Percentiles rank a stretch among this genome's conserved stretches.
Conservation (phyloP, 768 basidiomycete species). For the Antrodiella citrinella region DNA sequence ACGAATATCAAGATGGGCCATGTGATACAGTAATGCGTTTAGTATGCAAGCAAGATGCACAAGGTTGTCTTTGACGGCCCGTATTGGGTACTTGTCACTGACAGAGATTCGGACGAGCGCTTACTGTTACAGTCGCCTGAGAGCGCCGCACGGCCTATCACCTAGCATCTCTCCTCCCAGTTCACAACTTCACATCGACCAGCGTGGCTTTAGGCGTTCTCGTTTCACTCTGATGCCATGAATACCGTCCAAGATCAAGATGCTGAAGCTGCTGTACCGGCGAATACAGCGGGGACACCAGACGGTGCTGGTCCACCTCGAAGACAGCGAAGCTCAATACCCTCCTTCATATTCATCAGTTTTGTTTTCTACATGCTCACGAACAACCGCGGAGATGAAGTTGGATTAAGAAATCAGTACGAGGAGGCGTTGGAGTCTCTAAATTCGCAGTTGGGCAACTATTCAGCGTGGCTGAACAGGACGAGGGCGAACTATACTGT, state of each 20-base stretch:
- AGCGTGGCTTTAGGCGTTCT: neutral
- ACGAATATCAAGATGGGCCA: too few species aligned
- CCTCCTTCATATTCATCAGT: slow-evolving; percentile 66
- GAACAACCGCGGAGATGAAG: slow-evolving; percentile 64
- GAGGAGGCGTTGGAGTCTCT: slow-evolving; percentile 54
- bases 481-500: slow-evolving; percentile 52
- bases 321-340: slow-evolving; percentile 51
- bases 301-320: slow-evolving; percentile 9
- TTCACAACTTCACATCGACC: too few species aligned
- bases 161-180: too few species aligned
- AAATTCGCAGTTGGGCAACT: slow-evolving; percentile 59
- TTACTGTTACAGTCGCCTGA: too few species aligned
- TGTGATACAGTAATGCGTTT: too few species aligned
- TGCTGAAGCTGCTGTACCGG: slow-evolving; percentile 8
- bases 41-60: too few species aligned
- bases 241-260: slow-evolving; percentile 9
- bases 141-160: too few species aligned
- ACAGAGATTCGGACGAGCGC: too few species aligned
- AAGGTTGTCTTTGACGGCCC: too few species aligned
- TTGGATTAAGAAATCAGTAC: slow-evolving; percentile 53
- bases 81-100: too few species aligned
- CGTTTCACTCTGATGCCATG: neutral
- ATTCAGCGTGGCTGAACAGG: slow-evolving; percentile 67
- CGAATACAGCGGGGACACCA: neutral
- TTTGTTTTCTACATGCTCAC: slow-evolving; percentile 76